Evolutionary conservation across 208 protist species (phyloP), one percentile per base, ranked within the genome.

Genomic region (Leishmania martiniquensis): DNA sequence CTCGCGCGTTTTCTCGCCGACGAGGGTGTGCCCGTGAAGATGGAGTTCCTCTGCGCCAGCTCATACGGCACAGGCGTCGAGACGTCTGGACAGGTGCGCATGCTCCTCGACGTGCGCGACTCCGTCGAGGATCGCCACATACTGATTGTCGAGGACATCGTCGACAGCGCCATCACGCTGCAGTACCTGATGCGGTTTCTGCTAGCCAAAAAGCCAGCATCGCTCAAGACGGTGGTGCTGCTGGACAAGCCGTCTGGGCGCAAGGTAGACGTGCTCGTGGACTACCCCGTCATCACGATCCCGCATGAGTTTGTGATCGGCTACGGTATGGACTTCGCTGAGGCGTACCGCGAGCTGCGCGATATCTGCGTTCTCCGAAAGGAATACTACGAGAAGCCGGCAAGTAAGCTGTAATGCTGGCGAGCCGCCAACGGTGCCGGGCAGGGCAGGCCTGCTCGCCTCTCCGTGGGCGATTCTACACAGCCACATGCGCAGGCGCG

Each of bases 91-190:
- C 83, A 97, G 81, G 95, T 98, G 74, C 87, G 83, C n/a, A 76
- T 98, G 63, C 81, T 96, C 78, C 86, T 97, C 34, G 95, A 98
- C 85, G 88, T 94, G 22, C 87, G 90, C 51, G 78, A 93, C 29
- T 84, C 82, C 63, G 85, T 98, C 12, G 85, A 90, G 75, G 75
- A 87, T 32, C 84, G 85, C 47, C 96, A 98, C 76, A 85, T 97
- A 39, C 47, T 98, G 22, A 80, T 98, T 42, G 89, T 98, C 12
- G 94, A 98, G 86, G 96, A 98, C 78, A 98, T 98, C 68, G 85
- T 96, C 15, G 96, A 98, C 75, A 91, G 76, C 68, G 96, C 94
- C 47, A 81, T 90, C 55, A 98, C 96, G 37, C 81, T 98, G 29
- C 47, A 76, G 71, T 96, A 95, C 82, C 69, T 98, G 25, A 60